Conservation (phyloP, 352 stramenopile species). For the Globisporangium uncinulatum region DNA sequence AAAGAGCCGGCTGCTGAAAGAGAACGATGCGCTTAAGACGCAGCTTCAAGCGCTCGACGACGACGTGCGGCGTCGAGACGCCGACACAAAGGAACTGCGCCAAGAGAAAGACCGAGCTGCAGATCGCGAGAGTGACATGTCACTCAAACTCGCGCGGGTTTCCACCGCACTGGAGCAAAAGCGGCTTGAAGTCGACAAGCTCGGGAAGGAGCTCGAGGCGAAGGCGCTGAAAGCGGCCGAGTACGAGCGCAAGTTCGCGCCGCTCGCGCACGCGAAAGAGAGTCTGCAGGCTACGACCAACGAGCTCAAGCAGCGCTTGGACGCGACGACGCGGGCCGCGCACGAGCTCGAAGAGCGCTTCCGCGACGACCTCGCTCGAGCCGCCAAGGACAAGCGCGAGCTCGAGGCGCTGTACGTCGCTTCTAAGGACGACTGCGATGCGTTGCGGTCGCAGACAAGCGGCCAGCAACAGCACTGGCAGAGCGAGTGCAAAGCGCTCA, state of each 20-base stretch:
- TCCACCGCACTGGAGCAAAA: conserved; percentile 40
- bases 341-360: conserved; percentile 47
- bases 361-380: conserved; percentile 38
- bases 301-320: conserved; percentile 56
- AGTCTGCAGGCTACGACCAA: conserved; percentile 39
- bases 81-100: conserved; percentile 31
- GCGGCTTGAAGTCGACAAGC: conserved; percentile 50
- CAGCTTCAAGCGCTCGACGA: conserved; percentile 42
- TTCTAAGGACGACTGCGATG: conserved; percentile 52
- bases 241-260: conserved; percentile 54
- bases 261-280: conserved; percentile 44
- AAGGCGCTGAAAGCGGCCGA: conserved; percentile 39
- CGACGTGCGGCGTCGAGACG: conserved; percentile 35
- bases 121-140: conserved; percentile 32
- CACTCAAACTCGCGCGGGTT: conserved; percentile 21
- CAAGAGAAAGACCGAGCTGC: conserved; percentile 20
- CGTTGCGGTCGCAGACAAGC: conserved; percentile 28
- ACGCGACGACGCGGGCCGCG: conserved; percentile 35
- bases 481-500: conserved; percentile 37
- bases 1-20: conserved; percentile 43
- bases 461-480: conserved; percentile 37
- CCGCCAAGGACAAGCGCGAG: conserved; percentile 52
- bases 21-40: conserved; percentile 29
- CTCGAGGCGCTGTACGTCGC: conserved; percentile 38
- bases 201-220: conserved; percentile 46